A percentile compares a stretch with the other conserved stretches of the same genome.
phyloP scores from a whole-genome alignment of 805 yeast genomes.

The Wickerhamiella allomyrinae region DNA sequence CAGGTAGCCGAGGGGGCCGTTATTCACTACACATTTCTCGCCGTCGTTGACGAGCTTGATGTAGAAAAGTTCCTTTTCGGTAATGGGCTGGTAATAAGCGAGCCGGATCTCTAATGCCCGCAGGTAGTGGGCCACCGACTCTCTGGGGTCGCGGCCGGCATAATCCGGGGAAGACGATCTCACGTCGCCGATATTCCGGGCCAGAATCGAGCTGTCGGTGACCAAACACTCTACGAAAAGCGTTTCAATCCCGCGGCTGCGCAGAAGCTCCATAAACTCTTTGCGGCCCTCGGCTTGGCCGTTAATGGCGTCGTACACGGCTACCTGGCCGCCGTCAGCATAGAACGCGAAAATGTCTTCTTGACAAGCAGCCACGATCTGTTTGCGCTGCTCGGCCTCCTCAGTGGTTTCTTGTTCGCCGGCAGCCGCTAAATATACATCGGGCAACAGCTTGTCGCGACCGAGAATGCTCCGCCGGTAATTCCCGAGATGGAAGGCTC shows the following conservation, averaged over 20 bases:
- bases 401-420: constrained; percentile 32
- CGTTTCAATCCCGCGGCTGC: constrained; percentile 50
- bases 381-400: constrained; percentile 35
- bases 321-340: constrained; percentile 79
- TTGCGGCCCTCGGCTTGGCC: constrained; percentile 57
- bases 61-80: constrained; percentile 47
- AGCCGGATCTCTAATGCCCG: constrained; percentile 54
- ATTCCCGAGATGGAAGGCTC: constrained; percentile 83
- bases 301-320: constrained; percentile 90
- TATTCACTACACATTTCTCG: constrained; percentile 62
- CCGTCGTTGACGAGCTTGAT: constrained; percentile 87
- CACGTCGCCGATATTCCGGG: constrained; percentile 72
- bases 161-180: constrained; percentile 74
- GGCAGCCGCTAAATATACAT: constrained; percentile 42
- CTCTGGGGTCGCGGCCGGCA: constrained; percentile 52
- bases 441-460: constrained; percentile 38
- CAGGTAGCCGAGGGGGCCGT: constrained; percentile 75
- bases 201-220: constrained; percentile 53
- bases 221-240: constrained; percentile 80
- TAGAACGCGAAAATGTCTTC: constrained; percentile 55
- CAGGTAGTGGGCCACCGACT: constrained; percentile 65
- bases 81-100: constrained; percentile 60
- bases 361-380: constrained; percentile 48
- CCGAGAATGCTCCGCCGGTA: constrained; percentile 42
- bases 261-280: constrained; percentile 34